Percentiles rank a stretch among this genome's conserved stretches.
Evolutionary conservation across 2,329 filamentous ascomycete genomes (phyloP).

Genomic region (Ceratocystis diversiconidia): DNA sequence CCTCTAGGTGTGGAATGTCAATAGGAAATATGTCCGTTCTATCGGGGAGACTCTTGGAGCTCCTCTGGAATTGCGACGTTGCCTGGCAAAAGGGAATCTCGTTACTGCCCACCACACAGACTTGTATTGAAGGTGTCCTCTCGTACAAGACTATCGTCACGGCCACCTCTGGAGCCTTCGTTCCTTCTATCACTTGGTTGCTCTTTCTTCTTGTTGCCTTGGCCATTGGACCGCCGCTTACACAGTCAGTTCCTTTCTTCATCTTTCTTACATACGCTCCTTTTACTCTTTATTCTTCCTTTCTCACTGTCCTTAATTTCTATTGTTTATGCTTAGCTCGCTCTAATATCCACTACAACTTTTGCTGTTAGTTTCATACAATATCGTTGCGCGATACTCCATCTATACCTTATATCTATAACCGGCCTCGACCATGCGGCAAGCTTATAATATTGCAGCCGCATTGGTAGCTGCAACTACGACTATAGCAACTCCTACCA

Average conservation of each 20-base stretch:
- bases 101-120: neutral
- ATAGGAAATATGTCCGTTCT: neutral
- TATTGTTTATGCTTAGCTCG: neutral
- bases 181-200: conserved; percentile 9
- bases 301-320: conserved; percentile 8
- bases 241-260: neutral
- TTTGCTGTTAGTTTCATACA: neutral
- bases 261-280: conserved; percentile 7
- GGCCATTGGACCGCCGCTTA: neutral
- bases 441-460: conserved; percentile 22
- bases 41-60: neutral
- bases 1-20: conserved; percentile 2
- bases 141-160: conserved; percentile 1
- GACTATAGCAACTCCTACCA: conserved; percentile 29
- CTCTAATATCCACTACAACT: neutral
- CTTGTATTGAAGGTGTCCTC: neutral
- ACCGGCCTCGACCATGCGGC: conserved; percentile 3
- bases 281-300: neutral
- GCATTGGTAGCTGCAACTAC: conserved; percentile 22
- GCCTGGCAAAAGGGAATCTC: conserved; percentile 3
- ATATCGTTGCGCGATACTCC: neutral
- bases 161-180: neutral
- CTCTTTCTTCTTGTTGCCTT: neutral
- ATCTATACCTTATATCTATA: neutral
- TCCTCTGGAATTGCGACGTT: neutral